Percentiles rank a stretch among this genome's conserved stretches.
These are phyloP conservation scores for Meyerozyma athensensis DNA, from an alignment of 1,139 yeast genomes.

Conservation along the genomic window DNA sequence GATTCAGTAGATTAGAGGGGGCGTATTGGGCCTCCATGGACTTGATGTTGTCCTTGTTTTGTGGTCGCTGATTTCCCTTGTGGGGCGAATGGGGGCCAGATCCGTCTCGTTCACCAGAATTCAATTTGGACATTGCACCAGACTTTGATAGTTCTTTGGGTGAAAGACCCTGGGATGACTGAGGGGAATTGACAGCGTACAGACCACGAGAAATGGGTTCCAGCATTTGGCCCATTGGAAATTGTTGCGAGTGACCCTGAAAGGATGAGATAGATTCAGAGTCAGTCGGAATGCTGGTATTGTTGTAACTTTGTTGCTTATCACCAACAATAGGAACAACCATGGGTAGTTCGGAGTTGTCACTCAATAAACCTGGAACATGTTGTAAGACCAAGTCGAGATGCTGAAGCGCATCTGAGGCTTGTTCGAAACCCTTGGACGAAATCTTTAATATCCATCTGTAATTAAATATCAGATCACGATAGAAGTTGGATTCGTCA, in stretches of 20 bases:
- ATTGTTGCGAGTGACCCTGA: conserved; percentile 3
- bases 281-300: neutral
- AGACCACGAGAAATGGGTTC: conserved; percentile 11
- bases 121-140: neutral
- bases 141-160: conserved; percentile 20
- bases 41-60: neutral
- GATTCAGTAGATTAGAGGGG: neutral
- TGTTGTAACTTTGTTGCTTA: conserved; percentile 9
- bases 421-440: conserved; percentile 71
- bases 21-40: neutral
- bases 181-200: conserved; percentile 23
- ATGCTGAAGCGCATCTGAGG: conserved; percentile 61
- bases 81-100: neutral
- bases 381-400: conserved; percentile 62
- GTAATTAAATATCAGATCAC: conserved; percentile 68
- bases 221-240: conserved; percentile 3
- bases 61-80: neutral
- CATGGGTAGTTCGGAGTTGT: conserved; percentile 37
- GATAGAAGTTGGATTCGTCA: conserved; percentile 61
- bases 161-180: conserved; percentile 29
- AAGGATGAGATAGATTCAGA: conserved; percentile 6
- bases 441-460: conserved; percentile 70
- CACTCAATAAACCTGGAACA: conserved; percentile 61
- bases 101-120: neutral
- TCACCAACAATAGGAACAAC: conserved; percentile 32